These are phyloP conservation scores for Backusella mclennaniae DNA, from an alignment of 192 early-diverging fungal species.

Conservation along the genomic window DNA sequence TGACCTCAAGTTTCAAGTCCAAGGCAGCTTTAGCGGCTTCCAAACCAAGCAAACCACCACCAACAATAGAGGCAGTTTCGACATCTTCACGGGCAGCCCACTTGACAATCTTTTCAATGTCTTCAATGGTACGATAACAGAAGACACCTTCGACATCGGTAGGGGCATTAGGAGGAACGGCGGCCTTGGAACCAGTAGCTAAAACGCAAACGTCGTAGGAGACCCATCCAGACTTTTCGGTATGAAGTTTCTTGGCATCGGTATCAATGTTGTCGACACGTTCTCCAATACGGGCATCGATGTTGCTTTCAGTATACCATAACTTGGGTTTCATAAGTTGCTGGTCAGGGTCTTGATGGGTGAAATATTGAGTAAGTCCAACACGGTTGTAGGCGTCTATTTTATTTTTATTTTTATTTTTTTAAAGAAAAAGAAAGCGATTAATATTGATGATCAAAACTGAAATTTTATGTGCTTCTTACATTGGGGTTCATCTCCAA, in stretches of 20 bases:
- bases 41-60: constrained; percentile 67
- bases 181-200: constrained; percentile 58
- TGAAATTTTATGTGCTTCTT: not conserved
- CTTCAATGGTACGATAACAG: constrained; percentile 65
- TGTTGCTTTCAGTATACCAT: constrained; percentile 56
- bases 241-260: constrained; percentile 35
- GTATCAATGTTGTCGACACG: constrained; percentile 42
- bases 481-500: constrained; percentile 46
- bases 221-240: constrained; percentile 18
- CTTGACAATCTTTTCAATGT: constrained; percentile 52
- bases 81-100: constrained; percentile 27
- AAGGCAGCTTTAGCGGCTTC: constrained; percentile 63
- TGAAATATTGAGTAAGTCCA: constrained; percentile 62
- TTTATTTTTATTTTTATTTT: constrained; percentile 19
- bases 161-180: constrained; percentile 51
- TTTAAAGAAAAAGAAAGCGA: not conserved
- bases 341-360: constrained; percentile 42
- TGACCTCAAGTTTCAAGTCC: constrained; percentile 50
- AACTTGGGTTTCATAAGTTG: constrained; percentile 43
- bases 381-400: constrained; percentile 65
- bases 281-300: constrained; percentile 40
- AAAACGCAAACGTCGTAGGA: constrained; percentile 57
- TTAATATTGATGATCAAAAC: not conserved
- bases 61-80: constrained; percentile 54
- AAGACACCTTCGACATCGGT: constrained; percentile 52